Percentiles rank a stretch among this genome's conserved stretches.
Conservation (phyloP, 768 basidiomycete species). For the Tricholoma sp. region DNA sequence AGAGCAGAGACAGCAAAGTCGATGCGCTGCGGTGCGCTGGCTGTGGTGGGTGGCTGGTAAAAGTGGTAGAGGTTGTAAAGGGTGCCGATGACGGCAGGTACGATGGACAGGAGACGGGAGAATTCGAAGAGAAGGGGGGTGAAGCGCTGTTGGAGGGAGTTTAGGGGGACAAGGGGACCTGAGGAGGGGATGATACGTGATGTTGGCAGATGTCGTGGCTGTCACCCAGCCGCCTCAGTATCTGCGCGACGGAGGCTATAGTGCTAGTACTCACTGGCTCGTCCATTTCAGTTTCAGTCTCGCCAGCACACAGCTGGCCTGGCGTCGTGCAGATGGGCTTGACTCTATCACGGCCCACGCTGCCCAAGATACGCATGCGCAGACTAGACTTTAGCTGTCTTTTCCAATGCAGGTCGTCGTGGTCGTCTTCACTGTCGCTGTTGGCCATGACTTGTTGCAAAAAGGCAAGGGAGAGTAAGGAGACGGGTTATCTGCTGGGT, state of each 20-base stretch:
- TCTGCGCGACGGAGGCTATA: too few species aligned
- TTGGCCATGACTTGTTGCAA: background rate
- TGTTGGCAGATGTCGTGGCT: too few species aligned
- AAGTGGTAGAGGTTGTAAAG: constrained; percentile 45
- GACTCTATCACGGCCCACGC: too few species aligned
- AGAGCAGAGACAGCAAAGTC: constrained; percentile 68
- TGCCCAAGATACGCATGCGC: too few species aligned
- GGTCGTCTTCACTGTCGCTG: constrained; percentile 23
- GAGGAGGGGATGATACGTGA: too few species aligned
- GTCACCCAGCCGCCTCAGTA: too few species aligned
- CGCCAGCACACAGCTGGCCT: constrained; percentile 57
- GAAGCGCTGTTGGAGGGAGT: constrained; percentile 37
- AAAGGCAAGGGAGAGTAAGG: constrained; percentile 14
- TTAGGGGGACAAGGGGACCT: constrained; percentile 44
- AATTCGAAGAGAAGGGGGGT: constrained; percentile 65
- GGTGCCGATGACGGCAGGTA: constrained; percentile 66
- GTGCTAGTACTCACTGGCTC: too few species aligned
- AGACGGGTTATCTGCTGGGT: constrained; percentile 19
- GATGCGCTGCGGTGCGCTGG: constrained; percentile 43
- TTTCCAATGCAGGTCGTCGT: constrained; percentile 14
- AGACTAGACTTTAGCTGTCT: constrained; percentile 8
- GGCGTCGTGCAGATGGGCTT: constrained; percentile 62
- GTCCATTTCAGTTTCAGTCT: constrained; percentile 77
- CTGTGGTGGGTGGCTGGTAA: constrained; percentile 34
- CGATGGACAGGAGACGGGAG: constrained; percentile 64